Conservation (phyloP, 768 basidiomycete genomes). For the Leccinum fibrillosum region DNA sequence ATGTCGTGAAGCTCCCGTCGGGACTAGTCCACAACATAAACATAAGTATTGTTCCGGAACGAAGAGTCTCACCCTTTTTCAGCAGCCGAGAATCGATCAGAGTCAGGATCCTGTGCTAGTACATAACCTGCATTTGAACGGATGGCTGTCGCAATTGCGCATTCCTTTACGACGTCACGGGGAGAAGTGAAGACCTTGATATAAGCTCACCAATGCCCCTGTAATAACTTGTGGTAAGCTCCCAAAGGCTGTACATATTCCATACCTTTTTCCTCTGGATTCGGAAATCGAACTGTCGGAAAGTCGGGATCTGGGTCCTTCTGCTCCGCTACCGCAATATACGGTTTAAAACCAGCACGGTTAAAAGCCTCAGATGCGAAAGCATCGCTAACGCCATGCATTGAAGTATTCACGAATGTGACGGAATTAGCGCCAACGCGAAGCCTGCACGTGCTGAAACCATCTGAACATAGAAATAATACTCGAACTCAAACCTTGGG, state of each 20-base stretch:
- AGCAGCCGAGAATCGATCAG: conserved; percentile 78
- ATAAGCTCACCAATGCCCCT: conserved; percentile 47
- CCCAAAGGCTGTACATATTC: background rate
- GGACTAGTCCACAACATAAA: conserved; percentile 7
- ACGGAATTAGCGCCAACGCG: conserved; percentile 22
- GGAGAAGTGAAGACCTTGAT: background rate
- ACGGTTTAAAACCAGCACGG: conserved; percentile 55
- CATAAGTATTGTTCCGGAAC: background rate
- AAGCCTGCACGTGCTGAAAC: conserved; percentile 10
- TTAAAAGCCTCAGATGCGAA: conserved; percentile 59
- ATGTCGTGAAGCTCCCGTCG: conserved; percentile 59
- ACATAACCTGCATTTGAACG: conserved; percentile 55
- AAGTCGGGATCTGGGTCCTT: conserved; percentile 79
- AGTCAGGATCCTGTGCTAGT: conserved; percentile 87
- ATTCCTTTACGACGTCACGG: conserved; percentile 46
- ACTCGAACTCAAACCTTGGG: conserved; percentile 13
- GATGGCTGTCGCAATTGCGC: conserved; percentile 65
- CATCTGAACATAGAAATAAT: background rate
- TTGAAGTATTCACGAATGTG: conserved; percentile 81
- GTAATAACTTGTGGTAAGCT: conserved; percentile 2
- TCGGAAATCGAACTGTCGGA: conserved; percentile 81
- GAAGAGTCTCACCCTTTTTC: conserved; percentile 50
- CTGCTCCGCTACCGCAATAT: conserved; percentile 63
- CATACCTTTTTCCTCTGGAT: conserved; percentile 86
- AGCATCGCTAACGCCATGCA: conserved; percentile 84